These are phyloP conservation scores for Tuctoria greenei DNA, from an alignment of 176 grass and related monocot species.

Conservation along the genomic window DNA sequence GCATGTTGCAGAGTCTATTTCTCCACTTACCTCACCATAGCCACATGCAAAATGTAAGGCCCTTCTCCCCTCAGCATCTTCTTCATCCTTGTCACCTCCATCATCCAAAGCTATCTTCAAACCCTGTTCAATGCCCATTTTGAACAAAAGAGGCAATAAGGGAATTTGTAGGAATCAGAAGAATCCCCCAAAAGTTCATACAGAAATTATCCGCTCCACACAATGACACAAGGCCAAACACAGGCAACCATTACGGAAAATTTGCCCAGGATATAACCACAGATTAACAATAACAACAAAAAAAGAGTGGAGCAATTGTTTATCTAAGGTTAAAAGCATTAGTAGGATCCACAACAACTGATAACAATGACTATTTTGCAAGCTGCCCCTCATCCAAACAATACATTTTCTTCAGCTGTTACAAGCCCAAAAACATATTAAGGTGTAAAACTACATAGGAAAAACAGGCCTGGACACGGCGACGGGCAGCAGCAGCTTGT, in stretches of 20 bases:
- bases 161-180: background rate
- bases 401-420: background rate
- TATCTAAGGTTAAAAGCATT: background rate
- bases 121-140: slow-evolving; percentile 32
- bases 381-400: background rate
- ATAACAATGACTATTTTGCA: background rate
- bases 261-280: background rate
- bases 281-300: background rate
- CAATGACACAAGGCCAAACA: background rate
- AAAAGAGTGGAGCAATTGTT: background rate
- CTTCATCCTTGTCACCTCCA: slow-evolving; percentile 87
- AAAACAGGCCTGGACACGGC: slow-evolving; percentile 9
- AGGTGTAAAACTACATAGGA: background rate
- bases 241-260: background rate
- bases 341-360: background rate
- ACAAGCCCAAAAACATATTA: background rate
- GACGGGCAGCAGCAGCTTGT: too few relatives aligned
- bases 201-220: background rate
- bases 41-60: slow-evolving; percentile 99
- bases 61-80: slow-evolving; percentile 86
- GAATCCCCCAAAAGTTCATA: background rate
- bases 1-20: background rate
- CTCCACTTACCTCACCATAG: slow-evolving; percentile 73
- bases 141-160: background rate
- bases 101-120: slow-evolving; percentile 85